Evolutionary conservation across 2,329 filamentous ascomycete genomes (phyloP).

Genomic region (Monosporascus sp.): DNA sequence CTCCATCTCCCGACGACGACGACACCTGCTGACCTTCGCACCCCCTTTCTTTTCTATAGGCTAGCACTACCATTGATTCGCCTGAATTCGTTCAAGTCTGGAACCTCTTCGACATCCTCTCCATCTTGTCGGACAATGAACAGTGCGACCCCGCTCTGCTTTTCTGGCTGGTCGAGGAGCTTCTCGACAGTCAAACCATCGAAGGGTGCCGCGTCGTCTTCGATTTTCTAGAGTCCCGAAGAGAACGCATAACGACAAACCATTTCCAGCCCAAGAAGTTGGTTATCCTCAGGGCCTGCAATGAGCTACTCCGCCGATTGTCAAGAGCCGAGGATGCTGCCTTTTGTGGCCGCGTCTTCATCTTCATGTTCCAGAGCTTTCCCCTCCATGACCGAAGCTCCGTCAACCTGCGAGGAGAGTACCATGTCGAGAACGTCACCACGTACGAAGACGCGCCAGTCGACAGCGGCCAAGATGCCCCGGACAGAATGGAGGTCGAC

Average conservation of each 20-base stretch:
- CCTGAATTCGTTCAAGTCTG: constrained; percentile 78
- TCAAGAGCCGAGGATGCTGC: constrained; percentile 96
- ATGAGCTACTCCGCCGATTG: constrained; percentile 85
- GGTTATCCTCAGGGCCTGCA: constrained; percentile 88
- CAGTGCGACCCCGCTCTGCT: constrained; percentile 73
- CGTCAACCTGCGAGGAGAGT: constrained; percentile 92
- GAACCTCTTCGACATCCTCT: constrained; percentile 91
- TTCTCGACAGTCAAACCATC: constrained; percentile 93
- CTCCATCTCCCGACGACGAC: background rate
- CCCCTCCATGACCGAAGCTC: constrained; percentile 95
- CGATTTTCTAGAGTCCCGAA: constrained; percentile 88
- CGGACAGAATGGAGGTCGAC: constrained; percentile 65
- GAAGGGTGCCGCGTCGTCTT: constrained; percentile 87
- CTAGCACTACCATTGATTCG: constrained; percentile 68
- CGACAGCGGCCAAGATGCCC: constrained; percentile 23
- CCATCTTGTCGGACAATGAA: constrained; percentile 78
- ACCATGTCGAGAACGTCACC: constrained; percentile 91
- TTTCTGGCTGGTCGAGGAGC: constrained; percentile 88
- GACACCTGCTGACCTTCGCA: constrained; percentile 27
- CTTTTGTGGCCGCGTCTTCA: constrained; percentile 95
- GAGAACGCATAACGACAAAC: constrained; percentile 78
- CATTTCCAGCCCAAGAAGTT: constrained; percentile 80
- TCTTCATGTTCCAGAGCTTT: constrained; percentile 97
- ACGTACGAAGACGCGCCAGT: constrained; percentile 61
- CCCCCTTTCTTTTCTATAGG: constrained; percentile 41